Evolutionary conservation across 257 asterid species (phyloP), one percentile per base, ranked within the genome.

Genomic region (Paulownia fortunei): DNA sequence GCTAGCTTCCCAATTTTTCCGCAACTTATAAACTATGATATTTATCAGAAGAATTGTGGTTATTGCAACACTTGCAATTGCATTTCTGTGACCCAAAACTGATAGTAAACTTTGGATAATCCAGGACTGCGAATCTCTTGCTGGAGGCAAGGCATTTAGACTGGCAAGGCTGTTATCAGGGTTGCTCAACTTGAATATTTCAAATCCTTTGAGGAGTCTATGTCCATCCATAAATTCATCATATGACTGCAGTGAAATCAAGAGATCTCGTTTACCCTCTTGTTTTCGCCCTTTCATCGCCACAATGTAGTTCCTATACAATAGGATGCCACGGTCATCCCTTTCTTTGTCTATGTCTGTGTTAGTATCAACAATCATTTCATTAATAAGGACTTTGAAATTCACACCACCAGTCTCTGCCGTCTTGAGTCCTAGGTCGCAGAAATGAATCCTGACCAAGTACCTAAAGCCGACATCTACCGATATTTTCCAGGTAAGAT

Each of bases 121-220:
- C 69, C 34, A 13, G 47, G 72, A 70, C 59, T 23, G 15, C 27
- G 86, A 60, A 58, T 44, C 55, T 2, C 2, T 49, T 15, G 11
- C 39, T 6, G 66, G 61, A 54, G 77, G 85, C 56, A 41, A 41
- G 54, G 84, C 79, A 56, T 75, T 85, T 32, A 67, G 75, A 74
- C 87, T 78, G 0, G 81, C 90, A 32, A 90, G 92, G 84, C 79
- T 86, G 42, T 88, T 85, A 42, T 86, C 92, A 24, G 73, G 88
- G 67, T 90, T 88, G 82, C 96, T 85, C 70, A 90, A 61, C 88
- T 90, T 90, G 36, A 87, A 80, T 34, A 90, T 77, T 71, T 88
- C 89, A 24, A 90, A 68, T 55, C 93, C 96, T 51, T 72, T 69
- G 30, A 88, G 69, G 62, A 80, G 80, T 23, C 73, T 83, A 26